Evolutionary conservation across 257 asterid species (phyloP).

Genomic region (Nicotiana obtusifolia): DNA sequence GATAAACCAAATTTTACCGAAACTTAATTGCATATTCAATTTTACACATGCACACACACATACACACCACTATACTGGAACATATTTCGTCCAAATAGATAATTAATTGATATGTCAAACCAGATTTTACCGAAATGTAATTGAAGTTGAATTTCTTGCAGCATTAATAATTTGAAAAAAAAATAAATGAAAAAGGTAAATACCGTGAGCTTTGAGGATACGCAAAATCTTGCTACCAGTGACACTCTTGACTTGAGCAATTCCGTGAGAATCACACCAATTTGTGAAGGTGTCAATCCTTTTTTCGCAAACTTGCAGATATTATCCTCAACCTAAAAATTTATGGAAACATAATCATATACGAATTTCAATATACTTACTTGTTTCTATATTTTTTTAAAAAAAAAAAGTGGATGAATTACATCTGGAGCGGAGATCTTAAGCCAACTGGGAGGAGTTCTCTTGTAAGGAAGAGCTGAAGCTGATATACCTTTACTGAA

Average conservation of each 20-base stretch:
- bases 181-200: neutral
- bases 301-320: conserved; percentile 59
- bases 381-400: neutral
- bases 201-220: conserved; percentile 8
- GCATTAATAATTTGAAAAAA: neutral
- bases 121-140: neutral
- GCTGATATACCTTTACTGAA: conserved; percentile 52
- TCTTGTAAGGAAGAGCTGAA: conserved; percentile 52
- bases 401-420: neutral
- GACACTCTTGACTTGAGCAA: conserved; percentile 6
- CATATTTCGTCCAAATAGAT: neutral
- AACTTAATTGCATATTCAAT: too few species aligned
- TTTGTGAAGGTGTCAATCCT: conserved; percentile 42
- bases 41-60: neutral
- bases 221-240: neutral
- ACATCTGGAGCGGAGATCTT: conserved; percentile 29
- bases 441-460: conserved; percentile 82
- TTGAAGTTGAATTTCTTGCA: conserved; percentile 35
- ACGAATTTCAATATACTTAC: neutral
- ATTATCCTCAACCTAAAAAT: conserved; percentile 52
- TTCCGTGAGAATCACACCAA: conserved; percentile 63
- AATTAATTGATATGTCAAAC: neutral
- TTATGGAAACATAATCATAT: neutral
- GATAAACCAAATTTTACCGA: too few species aligned
- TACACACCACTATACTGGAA: neutral